Evolutionary conservation across 2,329 filamentous ascomycete species (phyloP), one percentile per base, ranked within the genome.

Genomic region (Phaeomoniella chlamydospora): DNA sequence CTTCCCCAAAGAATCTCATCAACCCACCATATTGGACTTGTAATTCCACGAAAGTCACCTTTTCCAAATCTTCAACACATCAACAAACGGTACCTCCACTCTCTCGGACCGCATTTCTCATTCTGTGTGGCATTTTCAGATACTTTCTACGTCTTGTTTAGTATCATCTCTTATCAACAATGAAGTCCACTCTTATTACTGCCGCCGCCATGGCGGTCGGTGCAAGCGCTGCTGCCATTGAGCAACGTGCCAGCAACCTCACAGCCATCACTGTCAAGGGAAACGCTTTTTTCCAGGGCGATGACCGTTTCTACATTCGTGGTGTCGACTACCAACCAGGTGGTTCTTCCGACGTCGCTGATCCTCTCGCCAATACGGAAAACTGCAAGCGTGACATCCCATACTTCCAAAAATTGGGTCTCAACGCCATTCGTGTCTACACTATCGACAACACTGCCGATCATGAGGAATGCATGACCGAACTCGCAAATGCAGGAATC

Each of bases 391-490:
- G 86, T 45, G 85, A 93, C 53, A 80, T 94, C 48, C 61, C 64
- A 35, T 68, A 84, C 55, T 93, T 94, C 74, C 73, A 83, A 65
- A 72, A 85, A 46, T 69, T 94, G 35, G 85, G 86, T 34, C 66
- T 94, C 62, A 94, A 94, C 68, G 86, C 85, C 16, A 69, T 94
- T 53, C 86, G 87, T 58, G 81, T 94, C 42, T 94, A 94, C 70
- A 85, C 80, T 12, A 77, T 92, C 46, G 87, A 94, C 67, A 94
- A 94, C 70, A 77, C 77, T 35, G 64, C 68, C 48, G 62, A 79
- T 57, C 87, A 94, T 62, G 77, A 87, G 49, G 70, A 75, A 43
- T 94, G 87, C 68, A 94, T 94, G 87, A 65, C 69, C 41, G 68
- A 72, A 32, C 70, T 94, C 41, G 77, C 75, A 36, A 80, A 81